A percentile compares a stretch with the other conserved stretches of the same genome.
phyloP scores from a whole-genome alignment of 192 early-diverging fungal genomes.

The Linnemannia elongata region DNA sequence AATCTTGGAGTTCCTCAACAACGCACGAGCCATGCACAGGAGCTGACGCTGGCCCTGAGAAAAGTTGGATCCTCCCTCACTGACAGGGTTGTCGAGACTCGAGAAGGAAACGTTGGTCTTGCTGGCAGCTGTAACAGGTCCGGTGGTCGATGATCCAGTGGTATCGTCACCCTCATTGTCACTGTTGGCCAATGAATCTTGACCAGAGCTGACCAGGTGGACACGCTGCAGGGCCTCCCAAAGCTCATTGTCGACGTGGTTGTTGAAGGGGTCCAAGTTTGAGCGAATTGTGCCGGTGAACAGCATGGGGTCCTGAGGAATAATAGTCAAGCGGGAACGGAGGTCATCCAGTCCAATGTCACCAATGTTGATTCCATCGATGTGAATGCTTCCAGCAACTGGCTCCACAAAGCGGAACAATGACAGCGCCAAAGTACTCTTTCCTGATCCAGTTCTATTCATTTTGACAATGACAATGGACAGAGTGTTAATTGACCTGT shows the following conservation, averaged over 20 bases:
- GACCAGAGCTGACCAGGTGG: constrained; percentile 66
- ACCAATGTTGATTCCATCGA: constrained; percentile 82
- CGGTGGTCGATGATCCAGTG: not conserved
- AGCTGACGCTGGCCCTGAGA: constrained; percentile 88
- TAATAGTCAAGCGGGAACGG: constrained; percentile 81
- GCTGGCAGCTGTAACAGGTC: constrained; percentile 3
- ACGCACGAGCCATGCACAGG: constrained; percentile 82
- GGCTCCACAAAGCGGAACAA: constrained; percentile 88
- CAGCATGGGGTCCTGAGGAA: constrained; percentile 81
- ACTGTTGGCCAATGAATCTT: constrained; percentile 27
- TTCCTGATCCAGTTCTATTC: constrained; percentile 83
- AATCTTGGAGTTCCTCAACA: constrained; percentile 72
- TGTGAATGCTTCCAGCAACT: constrained; percentile 70
- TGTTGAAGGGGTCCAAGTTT: constrained; percentile 90
- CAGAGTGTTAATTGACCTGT: not conserved
- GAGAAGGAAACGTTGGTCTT: constrained; percentile 58
- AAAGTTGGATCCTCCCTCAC: constrained; percentile 82
- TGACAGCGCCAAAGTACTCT: constrained; percentile 81
- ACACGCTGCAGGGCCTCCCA: constrained; percentile 85
- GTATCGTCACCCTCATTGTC: constrained; percentile 34
- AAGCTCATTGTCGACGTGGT: constrained; percentile 79
- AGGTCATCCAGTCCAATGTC: constrained; percentile 79
- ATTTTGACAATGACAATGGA: not conserved
- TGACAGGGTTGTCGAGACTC: constrained; percentile 64
- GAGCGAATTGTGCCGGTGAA: constrained; percentile 82